Evolutionary conservation across 192 early-diverging fungal species (phyloP), one percentile per base, ranked within the genome.

Genomic region (Coemansia sp.): DNA sequence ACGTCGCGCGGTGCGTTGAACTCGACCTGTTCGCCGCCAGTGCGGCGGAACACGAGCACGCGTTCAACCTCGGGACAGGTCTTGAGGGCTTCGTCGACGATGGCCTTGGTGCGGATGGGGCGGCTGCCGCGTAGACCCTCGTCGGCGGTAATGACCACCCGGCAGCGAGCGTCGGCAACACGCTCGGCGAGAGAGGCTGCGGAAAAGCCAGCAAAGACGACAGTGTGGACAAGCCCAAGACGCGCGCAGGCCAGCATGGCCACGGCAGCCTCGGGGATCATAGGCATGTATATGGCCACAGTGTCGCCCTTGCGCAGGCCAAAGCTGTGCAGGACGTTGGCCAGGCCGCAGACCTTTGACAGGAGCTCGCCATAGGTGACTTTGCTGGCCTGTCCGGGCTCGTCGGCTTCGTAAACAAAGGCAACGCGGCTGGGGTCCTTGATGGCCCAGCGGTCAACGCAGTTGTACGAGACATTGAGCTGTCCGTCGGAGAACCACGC

Each of bases 151-250:
- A 98, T 86, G 27, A 98, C 86, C 20, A 98, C 62, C 65, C 87
- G 87, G 64, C 91, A 91, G 44, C 84, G 78, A 49, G 91, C 91
- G 64, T 98, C 95, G 29, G 85, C 73, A 45, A 98, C 91, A 73
- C 96, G 94, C 83, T 96, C 95, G 44, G 94, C 90, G 24, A 98
- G 85, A 7, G 95, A 93, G 37, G 94, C 91, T 43, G 95, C 87
- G 40, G 93, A 95, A 84, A 98, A 98, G 35, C 96, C 96, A 9
- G 96, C 96, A 87, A 98, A 98, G 65, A 98, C 90, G 45, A 98
- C 96, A 20, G 90, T 90, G 86, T 98, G 96, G 18, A 97, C 84
- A 8, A 92, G 87, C 52, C 96, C 95, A 44, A 98, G 89, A 38
- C 95, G 86, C 6, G 95, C 94, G 75, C 96, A 98, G 35, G 96